These are phyloP conservation scores for Gracilaria vermiculophylla DNA, from an alignment of 23 red algal genomes.

Conservation along the genomic window DNA sequence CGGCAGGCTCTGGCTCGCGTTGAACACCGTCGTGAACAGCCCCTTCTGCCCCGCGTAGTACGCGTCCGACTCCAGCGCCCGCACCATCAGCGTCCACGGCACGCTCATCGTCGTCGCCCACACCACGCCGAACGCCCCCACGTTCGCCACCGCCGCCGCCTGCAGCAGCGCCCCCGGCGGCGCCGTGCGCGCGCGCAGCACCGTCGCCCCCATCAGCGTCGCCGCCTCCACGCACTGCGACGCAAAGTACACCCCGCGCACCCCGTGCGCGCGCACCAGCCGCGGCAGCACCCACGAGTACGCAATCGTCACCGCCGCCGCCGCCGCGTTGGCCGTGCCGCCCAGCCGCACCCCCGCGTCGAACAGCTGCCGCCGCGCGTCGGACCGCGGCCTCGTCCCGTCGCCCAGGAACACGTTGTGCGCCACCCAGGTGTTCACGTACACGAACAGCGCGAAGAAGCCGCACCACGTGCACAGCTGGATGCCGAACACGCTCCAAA, in stretches of 20 bases:
- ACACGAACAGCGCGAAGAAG: slow-evolving; percentile 92
- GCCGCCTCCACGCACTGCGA: slow-evolving; percentile 80
- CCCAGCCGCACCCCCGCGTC: slow-evolving; percentile 89
- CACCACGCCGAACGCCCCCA: slow-evolving; percentile 76
- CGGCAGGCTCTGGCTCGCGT: slow-evolving; percentile 71
- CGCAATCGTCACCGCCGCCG: slow-evolving; percentile 59
- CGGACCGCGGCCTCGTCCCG: slow-evolving; percentile 10
- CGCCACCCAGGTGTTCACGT: slow-evolving; percentile 83
- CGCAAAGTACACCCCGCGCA: slow-evolving; percentile 55
- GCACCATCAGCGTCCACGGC: slow-evolving; percentile 86
- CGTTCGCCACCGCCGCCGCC: slow-evolving; percentile 16
- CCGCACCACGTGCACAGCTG: slow-evolving; percentile 95
- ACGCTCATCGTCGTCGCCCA: slow-evolving; percentile 86
- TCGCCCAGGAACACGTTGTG: slow-evolving; percentile 79
- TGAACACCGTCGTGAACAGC: slow-evolving; percentile 89
- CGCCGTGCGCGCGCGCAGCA: slow-evolving; percentile 18
- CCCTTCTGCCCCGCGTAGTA: slow-evolving; percentile 64
- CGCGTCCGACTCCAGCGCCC: slow-evolving; percentile 36
- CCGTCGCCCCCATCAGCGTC: slow-evolving; percentile 22
- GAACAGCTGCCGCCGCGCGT: slow-evolving; percentile 51
- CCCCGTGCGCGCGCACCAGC: slow-evolving; percentile 47
- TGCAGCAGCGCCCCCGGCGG: slow-evolving; percentile 22
- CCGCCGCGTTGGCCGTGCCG: slow-evolving; percentile 61
- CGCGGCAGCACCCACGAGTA: slow-evolving; percentile 70
- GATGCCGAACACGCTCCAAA: slow-evolving; percentile 87